A percentile compares a stretch with the other conserved stretches of the same genome.
Conservation (phyloP, 495 filamentous ascomycete genomes). For the Evernia prunastri region DNA sequence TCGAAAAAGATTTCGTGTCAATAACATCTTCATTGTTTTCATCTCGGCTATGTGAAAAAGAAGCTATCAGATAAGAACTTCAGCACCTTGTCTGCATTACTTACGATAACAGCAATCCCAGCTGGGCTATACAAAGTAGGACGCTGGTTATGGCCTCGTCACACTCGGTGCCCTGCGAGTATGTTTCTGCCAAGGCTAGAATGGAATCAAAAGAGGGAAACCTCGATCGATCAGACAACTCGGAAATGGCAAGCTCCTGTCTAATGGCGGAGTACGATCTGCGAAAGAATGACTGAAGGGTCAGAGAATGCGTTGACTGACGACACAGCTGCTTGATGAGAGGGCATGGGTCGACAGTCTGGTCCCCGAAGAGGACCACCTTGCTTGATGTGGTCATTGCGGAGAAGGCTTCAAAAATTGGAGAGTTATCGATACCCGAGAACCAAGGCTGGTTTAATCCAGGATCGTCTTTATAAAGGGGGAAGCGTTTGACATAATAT, state of each 20-base stretch:
- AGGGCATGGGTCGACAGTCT: constrained; percentile 17
- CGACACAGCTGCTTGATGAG: constrained; percentile 15
- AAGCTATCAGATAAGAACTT: background rate
- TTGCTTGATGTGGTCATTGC: constrained; percentile 7
- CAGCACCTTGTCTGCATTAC: background rate
- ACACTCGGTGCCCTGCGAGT: background rate
- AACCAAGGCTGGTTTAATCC: background rate
- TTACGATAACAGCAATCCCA: constrained; percentile 13
- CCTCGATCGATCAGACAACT: constrained; percentile 1
- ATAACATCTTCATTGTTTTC: background rate
- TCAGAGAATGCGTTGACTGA: constrained; percentile 3
- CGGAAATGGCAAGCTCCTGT: constrained; percentile 9
- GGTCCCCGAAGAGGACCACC: constrained; percentile 20
- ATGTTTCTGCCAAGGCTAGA: constrained; percentile 8
- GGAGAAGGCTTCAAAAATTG: background rate
- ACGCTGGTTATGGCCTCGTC: constrained; percentile 14
- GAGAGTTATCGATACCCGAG: too few species aligned
- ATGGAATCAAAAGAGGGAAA: constrained; percentile 17
- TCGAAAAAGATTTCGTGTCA: background rate
- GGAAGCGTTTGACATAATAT: background rate
- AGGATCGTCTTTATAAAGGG: background rate
- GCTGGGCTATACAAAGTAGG: constrained; percentile 18
- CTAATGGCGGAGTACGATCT: constrained; percentile 8
- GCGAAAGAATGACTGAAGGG: constrained; percentile 13
- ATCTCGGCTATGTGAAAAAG: background rate